Percentiles rank a stretch among this genome's conserved stretches.
These are phyloP conservation scores for Hebeloma cylindrosporum DNA, from an alignment of 768 basidiomycete species.

Conservation along the genomic window DNA sequence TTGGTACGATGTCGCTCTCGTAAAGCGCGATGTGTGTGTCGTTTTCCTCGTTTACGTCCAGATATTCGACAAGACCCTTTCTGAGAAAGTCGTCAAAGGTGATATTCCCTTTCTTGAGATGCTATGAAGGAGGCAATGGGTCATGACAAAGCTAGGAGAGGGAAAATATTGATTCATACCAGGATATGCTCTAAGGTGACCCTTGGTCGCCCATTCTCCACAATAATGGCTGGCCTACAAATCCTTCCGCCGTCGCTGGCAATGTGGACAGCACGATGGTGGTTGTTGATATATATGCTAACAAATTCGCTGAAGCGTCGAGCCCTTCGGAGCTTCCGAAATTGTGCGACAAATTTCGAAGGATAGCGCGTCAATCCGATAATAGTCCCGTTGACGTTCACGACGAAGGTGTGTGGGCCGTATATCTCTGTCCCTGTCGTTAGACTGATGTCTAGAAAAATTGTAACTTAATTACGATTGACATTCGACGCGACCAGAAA, in stretches of 20 bases:
- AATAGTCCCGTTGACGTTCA: slow-evolving; percentile 96
- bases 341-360: slow-evolving; percentile 81
- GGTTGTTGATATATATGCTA: slow-evolving; percentile 93
- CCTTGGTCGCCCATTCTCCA: slow-evolving; percentile 74
- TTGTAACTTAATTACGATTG: not conserved
- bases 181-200: slow-evolving; percentile 79
- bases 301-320: slow-evolving; percentile 95
- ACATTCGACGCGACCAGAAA: not conserved
- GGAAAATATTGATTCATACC: slow-evolving; percentile 42
- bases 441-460: slow-evolving; percentile 73
- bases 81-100: slow-evolving; percentile 94
- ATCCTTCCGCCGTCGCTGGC: slow-evolving; percentile 97
- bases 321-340: slow-evolving; percentile 89
- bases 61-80: slow-evolving; percentile 93
- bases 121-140: slow-evolving; percentile 37
- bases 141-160: not conserved
- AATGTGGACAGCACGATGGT: slow-evolving; percentile 93
- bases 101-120: slow-evolving; percentile 74
- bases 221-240: slow-evolving; percentile 96
- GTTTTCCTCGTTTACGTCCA: slow-evolving; percentile 99
- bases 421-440: slow-evolving; percentile 96
- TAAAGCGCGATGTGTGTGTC: slow-evolving; percentile 95
- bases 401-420: slow-evolving; percentile 87
- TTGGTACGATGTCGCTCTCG: slow-evolving; percentile 77
- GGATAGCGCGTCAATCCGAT: slow-evolving; percentile 91